phyloP scores from a whole-genome alignment of 2,329 filamentous ascomycete genomes.

The Arthroderma uncinatum region DNA sequence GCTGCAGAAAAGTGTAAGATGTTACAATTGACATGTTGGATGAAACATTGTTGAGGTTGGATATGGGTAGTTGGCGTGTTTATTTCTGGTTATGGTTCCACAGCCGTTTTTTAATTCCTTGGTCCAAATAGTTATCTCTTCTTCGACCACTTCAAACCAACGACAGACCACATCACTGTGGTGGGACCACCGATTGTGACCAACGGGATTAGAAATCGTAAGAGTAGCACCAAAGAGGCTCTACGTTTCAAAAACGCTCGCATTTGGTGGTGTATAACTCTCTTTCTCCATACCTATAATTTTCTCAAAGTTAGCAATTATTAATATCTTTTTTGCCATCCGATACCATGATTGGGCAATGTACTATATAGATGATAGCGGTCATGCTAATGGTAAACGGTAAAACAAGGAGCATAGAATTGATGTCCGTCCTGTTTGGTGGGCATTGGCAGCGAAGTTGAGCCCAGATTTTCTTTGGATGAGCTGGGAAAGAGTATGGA shows the following conservation, averaged over 20 bases:
- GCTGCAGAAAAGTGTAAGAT: too few relatives aligned
- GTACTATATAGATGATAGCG: slow-evolving; percentile 6
- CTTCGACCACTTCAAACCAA: too few relatives aligned
- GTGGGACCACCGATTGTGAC: slow-evolving; percentile 12
- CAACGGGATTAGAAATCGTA: slow-evolving; percentile 2
- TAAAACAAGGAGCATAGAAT: background rate
- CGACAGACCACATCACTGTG: too few relatives aligned
- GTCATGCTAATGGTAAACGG: slow-evolving; percentile 6
- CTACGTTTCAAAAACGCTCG: slow-evolving; percentile 10
- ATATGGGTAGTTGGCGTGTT: too few relatives aligned
- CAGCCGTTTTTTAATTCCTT: too few relatives aligned
- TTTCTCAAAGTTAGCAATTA: too few relatives aligned
- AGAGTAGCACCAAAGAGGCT: slow-evolving; percentile 1
- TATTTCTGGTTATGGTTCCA: too few relatives aligned
- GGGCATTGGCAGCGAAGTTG: background rate
- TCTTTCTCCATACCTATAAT: background rate
- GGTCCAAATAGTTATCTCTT: too few relatives aligned
- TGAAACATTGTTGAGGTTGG: too few relatives aligned
- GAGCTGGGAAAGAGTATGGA: background rate
- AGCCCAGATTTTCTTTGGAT: background rate
- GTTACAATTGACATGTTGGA: too few relatives aligned
- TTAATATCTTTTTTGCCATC: background rate
- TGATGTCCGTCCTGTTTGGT: background rate
- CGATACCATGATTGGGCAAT: slow-evolving; percentile 1
- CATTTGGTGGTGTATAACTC: slow-evolving; percentile 7